A percentile compares a stretch with the other conserved stretches of the same genome.
Evolutionary conservation across 805 yeast genomes (phyloP).

Genomic region (Candida orba): DNA sequence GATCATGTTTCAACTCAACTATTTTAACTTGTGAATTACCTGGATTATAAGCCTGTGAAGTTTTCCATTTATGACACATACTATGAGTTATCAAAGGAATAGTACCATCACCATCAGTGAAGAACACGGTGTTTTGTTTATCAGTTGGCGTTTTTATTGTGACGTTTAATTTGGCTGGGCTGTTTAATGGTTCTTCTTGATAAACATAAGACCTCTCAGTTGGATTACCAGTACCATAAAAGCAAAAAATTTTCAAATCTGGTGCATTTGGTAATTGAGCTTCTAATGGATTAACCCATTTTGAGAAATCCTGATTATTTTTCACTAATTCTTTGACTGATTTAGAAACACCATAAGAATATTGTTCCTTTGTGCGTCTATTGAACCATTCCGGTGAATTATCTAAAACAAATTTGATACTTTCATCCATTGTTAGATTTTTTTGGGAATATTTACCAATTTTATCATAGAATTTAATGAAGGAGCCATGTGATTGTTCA

Average conservation of each 20-base stretch:
- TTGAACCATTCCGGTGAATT: constrained; percentile 74
- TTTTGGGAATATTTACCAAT: constrained; percentile 35
- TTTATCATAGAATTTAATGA: constrained; percentile 54
- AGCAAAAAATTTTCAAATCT: constrained; percentile 77
- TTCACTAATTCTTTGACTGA: constrained; percentile 48
- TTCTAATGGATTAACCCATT: constrained; percentile 95
- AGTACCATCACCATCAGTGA: constrained; percentile 96
- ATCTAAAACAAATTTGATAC: constrained; percentile 57
- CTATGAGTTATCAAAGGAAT: constrained; percentile 80
- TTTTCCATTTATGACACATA: constrained; percentile 89
- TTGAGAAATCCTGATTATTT: constrained; percentile 65
- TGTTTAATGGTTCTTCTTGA: constrained; percentile 55
- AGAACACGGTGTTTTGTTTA: constrained; percentile 55
- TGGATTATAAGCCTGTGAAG: constrained; percentile 70
- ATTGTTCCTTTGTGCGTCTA: constrained; percentile 57
- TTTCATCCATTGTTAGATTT: constrained; percentile 59
- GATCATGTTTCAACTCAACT: constrained; percentile 90
- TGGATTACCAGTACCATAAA: constrained; percentile 95
- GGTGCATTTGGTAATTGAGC: constrained; percentile 92
- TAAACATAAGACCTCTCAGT: constrained; percentile 92
- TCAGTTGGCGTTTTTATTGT: constrained; percentile 61
- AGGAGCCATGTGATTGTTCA: constrained; percentile 52
- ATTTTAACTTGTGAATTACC: constrained; percentile 64
- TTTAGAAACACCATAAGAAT: constrained; percentile 71
- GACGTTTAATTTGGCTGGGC: constrained; percentile 48